Evolutionary conservation across 2,329 filamentous ascomycete genomes (phyloP).

Genomic region (Microsporum canis): DNA sequence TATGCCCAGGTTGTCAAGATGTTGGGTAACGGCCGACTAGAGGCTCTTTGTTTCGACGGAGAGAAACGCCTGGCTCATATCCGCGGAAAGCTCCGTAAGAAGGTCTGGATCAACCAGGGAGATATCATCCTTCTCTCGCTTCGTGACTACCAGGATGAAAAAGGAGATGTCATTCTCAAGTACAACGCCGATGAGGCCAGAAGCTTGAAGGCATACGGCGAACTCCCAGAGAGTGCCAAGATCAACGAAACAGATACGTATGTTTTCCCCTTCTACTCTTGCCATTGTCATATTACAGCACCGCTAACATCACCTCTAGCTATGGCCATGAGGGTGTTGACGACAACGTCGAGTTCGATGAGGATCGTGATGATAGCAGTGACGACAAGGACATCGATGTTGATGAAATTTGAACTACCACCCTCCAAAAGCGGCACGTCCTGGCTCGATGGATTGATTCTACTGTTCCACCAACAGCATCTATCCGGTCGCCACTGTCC

Average conservation of each 20-base stretch:
- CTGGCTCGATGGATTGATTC: conserved; percentile 6
- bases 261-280: conserved; percentile 22
- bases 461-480: background rate
- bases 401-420: conserved; percentile 68
- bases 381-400: conserved; percentile 78
- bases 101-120: conserved; percentile 99
- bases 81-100: conserved; percentile 96
- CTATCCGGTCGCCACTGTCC: background rate
- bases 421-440: conserved; percentile 2
- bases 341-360: conserved; percentile 98
- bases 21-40: conserved; percentile 87
- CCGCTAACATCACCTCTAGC: conserved; percentile 13
- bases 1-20: conserved; percentile 88
- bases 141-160: conserved; percentile 87
- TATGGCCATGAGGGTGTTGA: conserved; percentile 80
- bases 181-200: conserved; percentile 94
- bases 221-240: conserved; percentile 94
- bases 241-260: conserved; percentile 99
- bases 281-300: background rate
- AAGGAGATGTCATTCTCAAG: conserved; percentile 88
- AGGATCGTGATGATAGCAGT: conserved; percentile 64
- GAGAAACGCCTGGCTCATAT: conserved; percentile 74
- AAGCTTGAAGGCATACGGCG: conserved; percentile 90
- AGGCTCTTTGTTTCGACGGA: conserved; percentile 92
- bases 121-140: conserved; percentile 84